phyloP scores from a whole-genome alignment of 805 yeast species.

The Cyberlindnera japonica region DNA sequence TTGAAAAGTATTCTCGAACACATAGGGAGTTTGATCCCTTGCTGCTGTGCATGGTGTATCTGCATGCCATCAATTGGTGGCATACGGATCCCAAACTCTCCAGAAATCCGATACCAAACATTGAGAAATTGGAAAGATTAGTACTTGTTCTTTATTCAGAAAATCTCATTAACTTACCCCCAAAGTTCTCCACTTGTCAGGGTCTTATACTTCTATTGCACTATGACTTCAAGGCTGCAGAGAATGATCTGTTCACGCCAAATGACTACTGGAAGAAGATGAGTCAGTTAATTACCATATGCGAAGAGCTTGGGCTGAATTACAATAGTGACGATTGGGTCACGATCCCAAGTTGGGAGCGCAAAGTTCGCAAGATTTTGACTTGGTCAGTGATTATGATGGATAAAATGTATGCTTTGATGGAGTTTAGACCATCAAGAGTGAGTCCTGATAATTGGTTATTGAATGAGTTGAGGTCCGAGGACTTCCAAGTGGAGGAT shows the following conservation, averaged over 20 bases:
- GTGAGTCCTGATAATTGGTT: slow-evolving; percentile 27
- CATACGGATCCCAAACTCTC: slow-evolving; percentile 18
- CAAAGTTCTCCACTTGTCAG: slow-evolving; percentile 36
- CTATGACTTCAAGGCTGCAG: slow-evolving; percentile 17
- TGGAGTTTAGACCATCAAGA: slow-evolving; percentile 27
- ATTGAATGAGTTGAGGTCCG: slow-evolving; percentile 16
- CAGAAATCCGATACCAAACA: slow-evolving; percentile 18
- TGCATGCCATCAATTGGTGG: slow-evolving; percentile 29
- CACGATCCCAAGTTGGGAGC: slow-evolving; percentile 29
- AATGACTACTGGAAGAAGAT: slow-evolving; percentile 24
- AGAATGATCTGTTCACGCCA: slow-evolving; percentile 13
- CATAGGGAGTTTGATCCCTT: slow-evolving; percentile 31
- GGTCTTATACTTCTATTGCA: slow-evolving; percentile 35
- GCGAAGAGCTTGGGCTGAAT: slow-evolving; percentile 30
- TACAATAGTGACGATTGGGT: slow-evolving; percentile 24
- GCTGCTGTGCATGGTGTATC: slow-evolving; percentile 26
- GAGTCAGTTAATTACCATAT: slow-evolving; percentile 22
- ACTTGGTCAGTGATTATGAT: slow-evolving; percentile 26
- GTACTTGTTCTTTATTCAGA: slow-evolving; percentile 27
- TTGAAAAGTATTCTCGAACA: slow-evolving; percentile 29
- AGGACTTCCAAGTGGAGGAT: slow-evolving; percentile 22
- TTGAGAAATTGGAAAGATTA: slow-evolving; percentile 26
- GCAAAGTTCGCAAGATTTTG: slow-evolving; percentile 25
- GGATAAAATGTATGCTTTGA: slow-evolving; percentile 28
- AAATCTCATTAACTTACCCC: slow-evolving; percentile 24